Percentiles rank a stretch among this genome's conserved stretches.
These are phyloP conservation scores for Aspergillus diversus DNA, from an alignment of 495 filamentous ascomycete genomes.

Conservation along the genomic window DNA sequence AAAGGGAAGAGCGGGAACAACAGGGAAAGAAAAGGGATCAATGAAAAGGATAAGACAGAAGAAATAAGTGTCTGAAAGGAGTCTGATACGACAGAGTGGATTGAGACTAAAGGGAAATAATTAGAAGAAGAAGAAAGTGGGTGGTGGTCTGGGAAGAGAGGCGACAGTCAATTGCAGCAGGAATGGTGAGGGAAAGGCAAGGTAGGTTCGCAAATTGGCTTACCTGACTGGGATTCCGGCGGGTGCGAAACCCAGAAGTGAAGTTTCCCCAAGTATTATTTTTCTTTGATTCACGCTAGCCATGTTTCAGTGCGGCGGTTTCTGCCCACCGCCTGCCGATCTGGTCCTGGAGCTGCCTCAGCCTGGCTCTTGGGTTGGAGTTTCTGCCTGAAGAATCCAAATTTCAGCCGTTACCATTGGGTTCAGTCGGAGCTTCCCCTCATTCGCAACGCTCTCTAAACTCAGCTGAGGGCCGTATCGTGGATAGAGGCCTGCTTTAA, in stretches of 20 bases:
- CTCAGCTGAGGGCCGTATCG: no score
- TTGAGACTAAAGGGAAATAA: conserved; percentile 10
- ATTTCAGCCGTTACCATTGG: background rate
- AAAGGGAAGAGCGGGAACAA: conserved; percentile 9
- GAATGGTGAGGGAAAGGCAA: background rate
- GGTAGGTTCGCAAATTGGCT: conserved; percentile 3
- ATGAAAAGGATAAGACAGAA: conserved; percentile 3
- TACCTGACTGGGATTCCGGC: conserved; percentile 2
- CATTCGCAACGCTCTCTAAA: background rate
- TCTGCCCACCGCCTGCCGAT: conserved; percentile 2
- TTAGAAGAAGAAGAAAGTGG: conserved; percentile 13
- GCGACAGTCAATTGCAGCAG: background rate
- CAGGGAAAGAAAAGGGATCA: conserved; percentile 1
- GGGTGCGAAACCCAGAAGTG: conserved; percentile 5
- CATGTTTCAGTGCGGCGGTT: background rate
- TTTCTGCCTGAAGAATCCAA: background rate
- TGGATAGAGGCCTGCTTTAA: no score
- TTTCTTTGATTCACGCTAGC: background rate
- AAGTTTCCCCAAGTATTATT: conserved; percentile 1
- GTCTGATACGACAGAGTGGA: conserved; percentile 7
- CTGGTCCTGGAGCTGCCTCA: background rate
- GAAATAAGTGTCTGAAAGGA: conserved; percentile 5
- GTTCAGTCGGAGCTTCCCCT: background rate
- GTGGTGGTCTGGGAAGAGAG: conserved; percentile 11
- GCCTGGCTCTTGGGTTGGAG: background rate